Conservation (phyloP, 768 basidiomycete genomes). For the Hortiboletus flavorubellus region DNA sequence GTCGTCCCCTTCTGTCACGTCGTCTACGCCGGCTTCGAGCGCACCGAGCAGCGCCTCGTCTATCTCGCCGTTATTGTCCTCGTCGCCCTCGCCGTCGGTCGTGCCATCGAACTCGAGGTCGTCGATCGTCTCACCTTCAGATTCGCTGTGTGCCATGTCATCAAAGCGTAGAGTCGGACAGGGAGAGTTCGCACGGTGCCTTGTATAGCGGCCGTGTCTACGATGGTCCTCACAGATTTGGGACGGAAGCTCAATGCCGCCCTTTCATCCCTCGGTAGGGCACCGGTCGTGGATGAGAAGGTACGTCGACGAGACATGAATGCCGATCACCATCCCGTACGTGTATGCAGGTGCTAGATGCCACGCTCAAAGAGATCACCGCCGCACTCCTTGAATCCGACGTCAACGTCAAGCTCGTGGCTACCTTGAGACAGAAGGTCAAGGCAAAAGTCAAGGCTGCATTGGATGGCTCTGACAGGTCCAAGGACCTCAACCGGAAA, state of each 20-base stretch:
- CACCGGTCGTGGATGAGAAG: constrained; percentile 89
- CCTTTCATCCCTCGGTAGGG: constrained; percentile 82
- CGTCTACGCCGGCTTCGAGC: constrained; percentile 53
- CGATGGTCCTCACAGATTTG: constrained; percentile 95
- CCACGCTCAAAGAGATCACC: constrained; percentile 91
- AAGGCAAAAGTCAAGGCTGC: constrained; percentile 85
- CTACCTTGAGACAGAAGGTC: constrained; percentile 82
- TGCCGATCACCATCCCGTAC: constrained; percentile 1
- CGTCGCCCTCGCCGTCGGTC: constrained; percentile 45
- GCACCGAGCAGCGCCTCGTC: constrained; percentile 63
- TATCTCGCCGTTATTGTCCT: constrained; percentile 46
- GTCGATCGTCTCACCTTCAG: constrained; percentile 61
- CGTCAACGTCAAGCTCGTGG: constrained; percentile 96
- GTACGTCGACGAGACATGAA: constrained; percentile 36
- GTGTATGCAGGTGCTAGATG: constrained; percentile 76
- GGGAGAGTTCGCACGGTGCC: constrained; percentile 30
- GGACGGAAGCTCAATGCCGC: constrained; percentile 93
- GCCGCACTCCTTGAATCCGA: constrained; percentile 93
- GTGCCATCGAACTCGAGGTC: constrained; percentile 52
- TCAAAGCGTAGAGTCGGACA: neutral
- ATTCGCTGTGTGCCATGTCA: constrained; percentile 54
- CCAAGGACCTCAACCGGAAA: constrained; percentile 79
- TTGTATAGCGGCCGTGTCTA: constrained; percentile 20
- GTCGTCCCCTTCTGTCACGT: constrained; percentile 68
- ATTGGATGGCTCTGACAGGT: constrained; percentile 68